Base-by-base conservation (phyloP, 805 yeast genomes). In the Nakazawaea wickerhamii region DNA sequence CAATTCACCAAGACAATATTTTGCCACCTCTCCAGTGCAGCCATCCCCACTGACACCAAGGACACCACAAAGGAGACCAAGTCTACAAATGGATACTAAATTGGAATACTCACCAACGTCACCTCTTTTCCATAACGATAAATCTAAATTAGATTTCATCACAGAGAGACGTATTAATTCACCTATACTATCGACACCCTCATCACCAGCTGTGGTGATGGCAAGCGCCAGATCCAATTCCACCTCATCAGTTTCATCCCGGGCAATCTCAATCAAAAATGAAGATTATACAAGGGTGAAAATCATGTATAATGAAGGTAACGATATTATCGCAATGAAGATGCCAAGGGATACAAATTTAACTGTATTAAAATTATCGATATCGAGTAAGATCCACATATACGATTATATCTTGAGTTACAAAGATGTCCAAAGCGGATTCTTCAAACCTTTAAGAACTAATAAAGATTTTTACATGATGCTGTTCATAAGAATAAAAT, bases 361-460 rank as follows among this genome's bases (percentile, higher is more conserved):
- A 11, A 44, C 41, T 15, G 43, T 49, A 10, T 33, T 52, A 11
- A 42, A 40, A 13, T 32, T 45, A 4, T 30, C 46, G 22, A 40
- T 40, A 11, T 43, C 47, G 18, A 37, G 40, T 36, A 38, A 44
- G 36, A 44, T 40, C 15, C 41, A 43, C 21, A 40, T 26, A 6
- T 36, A 25, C 14, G 45, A 43, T 7, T 47, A 45, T 27, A 35
- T 48, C 14, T 30, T 53, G 14, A 52, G 46, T 20, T 54, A 46
- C 27, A 51, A 47, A 27, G 51, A 51, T 25, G 30, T 46, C 19
- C 41, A 36, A 17, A 41, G 48, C 15, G 50, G 46, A 0, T 32
- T 42, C 33, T 54, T 47, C 41, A 48, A 44, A 18, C 47, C 49
- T 21, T 44, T 55, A 20, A 46, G 50, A 34, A 36, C 47, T 7